phyloP scores from a whole-genome alignment of 2,329 filamentous ascomycete genomes.

The Sarocladium kiliense region DNA sequence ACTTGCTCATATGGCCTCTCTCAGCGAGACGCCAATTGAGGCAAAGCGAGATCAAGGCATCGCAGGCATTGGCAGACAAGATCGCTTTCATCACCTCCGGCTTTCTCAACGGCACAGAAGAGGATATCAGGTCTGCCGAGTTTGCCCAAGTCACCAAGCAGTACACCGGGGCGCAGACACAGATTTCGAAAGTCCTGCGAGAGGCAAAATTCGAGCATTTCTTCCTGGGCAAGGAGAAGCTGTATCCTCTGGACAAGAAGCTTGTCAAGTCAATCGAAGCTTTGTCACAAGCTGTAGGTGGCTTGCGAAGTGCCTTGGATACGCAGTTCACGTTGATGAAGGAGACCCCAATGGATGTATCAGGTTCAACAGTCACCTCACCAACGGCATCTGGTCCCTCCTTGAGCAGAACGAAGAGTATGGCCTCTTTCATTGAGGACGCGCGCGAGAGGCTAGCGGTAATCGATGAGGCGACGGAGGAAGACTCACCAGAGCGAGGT shows the following conservation, averaged over 20 bases:
- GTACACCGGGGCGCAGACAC: conserved; percentile 63
- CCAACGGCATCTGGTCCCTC: conserved; percentile 13
- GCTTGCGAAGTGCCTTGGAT: conserved; percentile 79
- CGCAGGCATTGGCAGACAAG: conserved; percentile 74
- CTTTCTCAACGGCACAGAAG: conserved; percentile 78
- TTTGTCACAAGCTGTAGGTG: conserved; percentile 83
- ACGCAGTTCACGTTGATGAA: conserved; percentile 83
- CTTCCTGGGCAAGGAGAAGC: conserved; percentile 68
- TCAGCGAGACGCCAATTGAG: conserved; percentile 72
- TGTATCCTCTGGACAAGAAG: conserved; percentile 73
- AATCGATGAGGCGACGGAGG: conserved; percentile 61
- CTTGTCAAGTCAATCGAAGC: conserved; percentile 81
- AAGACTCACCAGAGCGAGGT: conserved; percentile 27
- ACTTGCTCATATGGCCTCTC: conserved; percentile 70
- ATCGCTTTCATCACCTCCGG: conserved; percentile 74
- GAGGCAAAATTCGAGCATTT: conserved; percentile 92
- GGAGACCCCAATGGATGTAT: conserved; percentile 39
- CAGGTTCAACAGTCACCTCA: conserved; percentile 12
- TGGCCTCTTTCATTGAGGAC: conserved; percentile 30
- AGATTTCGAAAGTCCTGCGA: conserved; percentile 70
- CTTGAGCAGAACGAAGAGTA: conserved; percentile 20
- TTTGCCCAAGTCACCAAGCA: conserved; percentile 57
- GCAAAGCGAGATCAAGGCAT: conserved; percentile 65
- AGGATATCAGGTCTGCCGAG: conserved; percentile 63
- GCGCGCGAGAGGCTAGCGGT: conserved; percentile 48